Evolutionary conservation across 352 stramenopile genomes (phyloP).

Genomic region (Elongisporangium senticosum): DNA sequence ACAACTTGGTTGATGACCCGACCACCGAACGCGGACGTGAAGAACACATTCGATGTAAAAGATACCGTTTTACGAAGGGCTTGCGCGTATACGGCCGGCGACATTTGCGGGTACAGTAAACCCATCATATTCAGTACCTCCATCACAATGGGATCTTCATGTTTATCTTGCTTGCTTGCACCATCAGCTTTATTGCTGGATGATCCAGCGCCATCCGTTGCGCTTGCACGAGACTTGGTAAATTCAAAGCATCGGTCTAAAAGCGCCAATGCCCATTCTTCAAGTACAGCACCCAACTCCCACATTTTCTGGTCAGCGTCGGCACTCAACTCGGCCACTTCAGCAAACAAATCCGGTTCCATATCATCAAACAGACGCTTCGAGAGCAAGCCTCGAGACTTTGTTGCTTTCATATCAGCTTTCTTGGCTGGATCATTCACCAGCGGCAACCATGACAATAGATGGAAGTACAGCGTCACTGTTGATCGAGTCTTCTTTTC

Average conservation of each 20-base stretch:
- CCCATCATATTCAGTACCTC: constrained; percentile 58
- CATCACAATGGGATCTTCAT: constrained; percentile 45
- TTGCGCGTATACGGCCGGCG: constrained; percentile 47
- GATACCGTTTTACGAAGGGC: constrained; percentile 43
- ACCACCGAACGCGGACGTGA: constrained; percentile 53
- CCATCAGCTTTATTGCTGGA: constrained; percentile 13
- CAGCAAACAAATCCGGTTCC: constrained; percentile 32
- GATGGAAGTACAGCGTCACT: constrained; percentile 57
- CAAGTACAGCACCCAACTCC: constrained; percentile 48
- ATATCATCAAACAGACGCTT: constrained; percentile 36
- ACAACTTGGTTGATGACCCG: constrained; percentile 54
- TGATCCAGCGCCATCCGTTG: constrained; percentile 13
- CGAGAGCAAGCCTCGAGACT: constrained; percentile 25
- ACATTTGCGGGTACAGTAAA: constrained; percentile 60
- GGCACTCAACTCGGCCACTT: constrained; percentile 17
- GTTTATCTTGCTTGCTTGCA: constrained; percentile 13
- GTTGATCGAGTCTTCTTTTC: constrained; percentile 69
- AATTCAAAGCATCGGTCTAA: constrained; percentile 65
- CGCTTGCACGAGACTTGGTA: constrained; percentile 44
- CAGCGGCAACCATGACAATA: constrained; percentile 64
- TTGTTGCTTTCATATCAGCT: constrained; percentile 24
- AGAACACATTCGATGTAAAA: constrained; percentile 58
- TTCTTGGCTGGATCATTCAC: constrained; percentile 58
- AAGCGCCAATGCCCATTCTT: constrained; percentile 61
- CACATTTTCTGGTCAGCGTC: constrained; percentile 50